Conservation (phyloP, 441 rosid genomes). For the Jatropha podagrica region DNA sequence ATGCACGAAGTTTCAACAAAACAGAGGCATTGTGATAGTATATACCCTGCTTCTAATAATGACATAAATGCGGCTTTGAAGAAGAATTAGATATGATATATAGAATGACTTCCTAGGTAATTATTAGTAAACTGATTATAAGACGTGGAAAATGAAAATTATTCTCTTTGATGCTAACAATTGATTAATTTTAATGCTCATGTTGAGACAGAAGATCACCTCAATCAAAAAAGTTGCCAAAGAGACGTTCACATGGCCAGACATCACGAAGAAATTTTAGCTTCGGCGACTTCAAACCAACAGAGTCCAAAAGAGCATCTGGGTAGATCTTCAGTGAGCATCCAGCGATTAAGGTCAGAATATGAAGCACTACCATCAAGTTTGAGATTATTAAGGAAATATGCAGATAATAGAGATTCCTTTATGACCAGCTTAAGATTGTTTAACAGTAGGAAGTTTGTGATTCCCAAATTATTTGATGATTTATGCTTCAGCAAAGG, state of each 20-base stretch:
- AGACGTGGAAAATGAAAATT: not conserved
- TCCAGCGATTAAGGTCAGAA: not conserved
- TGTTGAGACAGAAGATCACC: constrained; percentile 5
- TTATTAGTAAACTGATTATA: too few species aligned
- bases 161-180: not conserved
- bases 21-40: not conserved
- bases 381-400: not conserved
- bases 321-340: not conserved
- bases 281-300: not conserved
- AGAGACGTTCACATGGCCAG: not conserved
- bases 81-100: not conserved
- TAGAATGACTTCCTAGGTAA: too few species aligned
- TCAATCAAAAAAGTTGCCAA: not conserved
- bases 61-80: constrained; percentile 11
- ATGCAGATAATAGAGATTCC: not conserved
- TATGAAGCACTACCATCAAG: not conserved
- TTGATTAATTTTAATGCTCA: not conserved
- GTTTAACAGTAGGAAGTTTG: not conserved
- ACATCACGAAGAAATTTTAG: not conserved
- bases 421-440: constrained; percentile 8
- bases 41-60: not conserved
- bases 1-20: not conserved
- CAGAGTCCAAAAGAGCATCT: not conserved
- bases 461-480: constrained; percentile 1
- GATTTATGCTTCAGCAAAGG: not conserved